phyloP scores from a whole-genome alignment of 495 filamentous ascomycete species.

The Neurospora sp. region DNA sequence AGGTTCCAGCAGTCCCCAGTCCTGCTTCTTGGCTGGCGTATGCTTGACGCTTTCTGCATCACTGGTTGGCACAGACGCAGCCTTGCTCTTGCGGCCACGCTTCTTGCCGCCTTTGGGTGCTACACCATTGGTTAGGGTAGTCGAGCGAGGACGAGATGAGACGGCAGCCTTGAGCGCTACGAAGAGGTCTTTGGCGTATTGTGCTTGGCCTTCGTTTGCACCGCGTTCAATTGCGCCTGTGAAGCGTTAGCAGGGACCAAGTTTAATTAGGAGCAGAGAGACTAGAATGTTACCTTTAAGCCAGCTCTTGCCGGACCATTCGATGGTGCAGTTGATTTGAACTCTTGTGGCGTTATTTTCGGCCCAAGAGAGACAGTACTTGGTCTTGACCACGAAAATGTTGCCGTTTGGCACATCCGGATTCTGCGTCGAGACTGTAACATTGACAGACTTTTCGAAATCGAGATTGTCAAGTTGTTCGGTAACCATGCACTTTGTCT shows the following conservation, averaged over 20 bases:
- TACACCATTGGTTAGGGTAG: slow-evolving; percentile 25
- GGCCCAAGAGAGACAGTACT: slow-evolving; percentile 89
- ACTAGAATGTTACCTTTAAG: slow-evolving; percentile 61
- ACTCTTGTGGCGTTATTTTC: slow-evolving; percentile 74
- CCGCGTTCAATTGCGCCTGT: slow-evolving; percentile 88
- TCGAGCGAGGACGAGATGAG: slow-evolving; percentile 47
- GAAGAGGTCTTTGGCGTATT: slow-evolving; percentile 69
- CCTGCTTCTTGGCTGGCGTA: slow-evolving; percentile 25
- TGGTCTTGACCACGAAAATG: slow-evolving; percentile 83
- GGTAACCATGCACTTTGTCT: slow-evolving; percentile 89
- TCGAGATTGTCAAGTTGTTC: slow-evolving; percentile 75
- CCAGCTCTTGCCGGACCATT: slow-evolving; percentile 98
- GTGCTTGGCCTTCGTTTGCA: slow-evolving; percentile 77
- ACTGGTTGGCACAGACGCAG: slow-evolving; percentile 27
- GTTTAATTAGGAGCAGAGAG: neutral
- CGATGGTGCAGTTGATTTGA: slow-evolving; percentile 76
- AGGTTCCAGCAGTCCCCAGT: slow-evolving; percentile 79
- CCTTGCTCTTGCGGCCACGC: slow-evolving; percentile 49
- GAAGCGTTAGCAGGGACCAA: slow-evolving; percentile 8
- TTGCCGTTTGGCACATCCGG: slow-evolving; percentile 94
- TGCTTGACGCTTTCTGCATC: slow-evolving; percentile 35
- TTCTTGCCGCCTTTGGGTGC: slow-evolving; percentile 41
- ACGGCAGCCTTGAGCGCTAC: slow-evolving; percentile 64
- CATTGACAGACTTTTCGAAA: slow-evolving; percentile 73
- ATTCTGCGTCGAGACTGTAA: slow-evolving; percentile 73